Evolutionary conservation across 2,329 filamentous ascomycete species (phyloP), one percentile per base, ranked within the genome.

Genomic region (Cadophora sp.): DNA sequence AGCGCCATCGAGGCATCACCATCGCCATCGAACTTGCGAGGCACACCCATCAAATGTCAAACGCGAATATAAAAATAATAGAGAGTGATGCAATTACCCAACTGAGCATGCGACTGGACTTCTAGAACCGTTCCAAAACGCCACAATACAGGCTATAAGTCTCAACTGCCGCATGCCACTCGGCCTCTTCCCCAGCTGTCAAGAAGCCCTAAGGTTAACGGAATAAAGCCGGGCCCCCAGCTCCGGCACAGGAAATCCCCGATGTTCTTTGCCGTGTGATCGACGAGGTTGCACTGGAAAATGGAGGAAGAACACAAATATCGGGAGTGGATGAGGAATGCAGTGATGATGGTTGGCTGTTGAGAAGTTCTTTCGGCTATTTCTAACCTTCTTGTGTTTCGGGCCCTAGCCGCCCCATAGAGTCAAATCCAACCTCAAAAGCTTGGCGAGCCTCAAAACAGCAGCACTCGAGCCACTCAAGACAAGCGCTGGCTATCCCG

Each of bases 141-240:
- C 53, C 29, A 58, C n/a, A 11, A 19, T 58, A 19, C 7, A 55
- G 51, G 51, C 51, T 29, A 16, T 55, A 26, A 55, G 27, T 34
- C 51, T 34, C n/a, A 55, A 37, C 53, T 58, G 16, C 29, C 53
- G 53, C 19, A 58, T 58, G 29, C 29, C n/a, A 58, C 53, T 58
- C 5, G 29, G 29, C 53, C 29, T 37, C 5, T 37, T 29, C 19
- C 24, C 48, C 48, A 51, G 48, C 48, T 26, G 48, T 27, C 48
- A 22, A 19, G 37, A n/a, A n/a, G n/a, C n/a, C n/a, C n/a, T 56
- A 9, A 16, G 14, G 27, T 27, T 7, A 8, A 11, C 5, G 53
- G 53, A 24, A n/a, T 58, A 22, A 34, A 37, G 48, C 48, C 53
- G 9, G 16, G 29, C 53, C 27, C 53, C 53, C 29, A 58, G 53